These are phyloP conservation scores for Termitomyces sp. DNA, from an alignment of 1,284 basidiomycete species.

Conservation along the genomic window DNA sequence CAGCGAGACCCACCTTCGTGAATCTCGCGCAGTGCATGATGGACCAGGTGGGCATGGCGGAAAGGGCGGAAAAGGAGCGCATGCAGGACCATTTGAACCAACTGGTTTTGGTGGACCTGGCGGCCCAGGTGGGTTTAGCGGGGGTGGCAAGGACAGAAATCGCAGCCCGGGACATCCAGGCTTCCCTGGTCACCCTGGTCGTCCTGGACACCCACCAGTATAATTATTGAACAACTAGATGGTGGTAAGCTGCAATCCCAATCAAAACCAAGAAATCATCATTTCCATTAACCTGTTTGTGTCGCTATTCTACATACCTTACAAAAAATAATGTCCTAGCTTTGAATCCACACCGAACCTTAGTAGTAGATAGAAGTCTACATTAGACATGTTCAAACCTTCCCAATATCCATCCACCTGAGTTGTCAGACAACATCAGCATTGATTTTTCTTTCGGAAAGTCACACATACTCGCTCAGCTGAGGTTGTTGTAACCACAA, in stretches of 20 bases:
- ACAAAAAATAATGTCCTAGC: background rate
- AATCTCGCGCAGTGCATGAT: background rate
- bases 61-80: slow-evolving; percentile 5
- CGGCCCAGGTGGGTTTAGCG: slow-evolving; percentile 9
- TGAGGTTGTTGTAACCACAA: slow-evolving; percentile 14
- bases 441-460: background rate
- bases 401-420: slow-evolving; percentile 13
- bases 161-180: slow-evolving; percentile 12
- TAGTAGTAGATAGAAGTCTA: background rate
- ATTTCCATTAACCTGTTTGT: background rate
- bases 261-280: background rate
- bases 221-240: background rate
- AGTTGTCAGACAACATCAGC: background rate
- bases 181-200: slow-evolving; percentile 10
- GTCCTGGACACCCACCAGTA: slow-evolving; percentile 1
- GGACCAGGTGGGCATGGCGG: slow-evolving; percentile 8
- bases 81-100: slow-evolving; percentile 1
- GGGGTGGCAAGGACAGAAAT: background rate
- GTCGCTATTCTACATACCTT: slow-evolving; percentile 1
- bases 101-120: slow-evolving; percentile 9
- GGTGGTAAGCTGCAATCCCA: background rate
- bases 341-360: background rate
- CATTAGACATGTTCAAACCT: background rate
- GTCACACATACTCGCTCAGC: slow-evolving; percentile 12
- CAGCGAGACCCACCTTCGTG: background rate